Evolutionary conservation across 148 eudicot species (phyloP), one percentile per base, ranked within the genome.

Genomic region (Polygonum maritimum): DNA sequence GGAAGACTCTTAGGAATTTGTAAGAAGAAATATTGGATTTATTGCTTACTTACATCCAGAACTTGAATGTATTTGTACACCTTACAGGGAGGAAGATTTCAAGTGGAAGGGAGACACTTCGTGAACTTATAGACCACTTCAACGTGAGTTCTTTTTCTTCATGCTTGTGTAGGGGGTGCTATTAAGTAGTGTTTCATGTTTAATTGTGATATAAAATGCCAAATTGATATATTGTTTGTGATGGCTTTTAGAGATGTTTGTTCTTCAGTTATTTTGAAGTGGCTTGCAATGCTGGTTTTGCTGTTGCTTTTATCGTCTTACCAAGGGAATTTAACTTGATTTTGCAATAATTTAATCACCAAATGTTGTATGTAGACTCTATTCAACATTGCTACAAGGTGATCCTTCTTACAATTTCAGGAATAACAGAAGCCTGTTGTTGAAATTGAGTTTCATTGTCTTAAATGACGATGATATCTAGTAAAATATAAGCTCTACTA

Each of bases 121-220:
- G 88, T 4, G 99, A 96, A 79, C 84, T 96, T 74, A 85, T 89
- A 35, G 99, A 88, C 74, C 97, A 96, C 85, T 96, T 91, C 76
- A 96, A 92, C 82, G 99, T 96, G 83, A 87, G 99, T 84, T 38
- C 72, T 79, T 16, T n/a, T 62, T 14, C 49, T 22, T 9, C 31
- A 36, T 58, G 8, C 19, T 14, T 13, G 14, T 21, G 4, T 31
- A 49, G 5, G 9, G 9, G 38, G 21, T 33, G 52, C 39, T 31
- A 4, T 74, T 31, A 47, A 47, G 13, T 11, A 8, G 9, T 73
- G 36, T 45, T 31, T 60, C 31, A 26, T 26, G 31, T 3, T 26
- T 9, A 60, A 22, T 21, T 9, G 31, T 60, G 67, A 11, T 60
- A 33, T 26, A 63, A 33, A 63, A 4, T 58, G 69, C 52, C 75